Percentiles rank a stretch among this genome's conserved stretches.
These are phyloP conservation scores for Colletotrichum lentis DNA, from an alignment of 2,329 filamentous ascomycete species.

Conservation along the genomic window DNA sequence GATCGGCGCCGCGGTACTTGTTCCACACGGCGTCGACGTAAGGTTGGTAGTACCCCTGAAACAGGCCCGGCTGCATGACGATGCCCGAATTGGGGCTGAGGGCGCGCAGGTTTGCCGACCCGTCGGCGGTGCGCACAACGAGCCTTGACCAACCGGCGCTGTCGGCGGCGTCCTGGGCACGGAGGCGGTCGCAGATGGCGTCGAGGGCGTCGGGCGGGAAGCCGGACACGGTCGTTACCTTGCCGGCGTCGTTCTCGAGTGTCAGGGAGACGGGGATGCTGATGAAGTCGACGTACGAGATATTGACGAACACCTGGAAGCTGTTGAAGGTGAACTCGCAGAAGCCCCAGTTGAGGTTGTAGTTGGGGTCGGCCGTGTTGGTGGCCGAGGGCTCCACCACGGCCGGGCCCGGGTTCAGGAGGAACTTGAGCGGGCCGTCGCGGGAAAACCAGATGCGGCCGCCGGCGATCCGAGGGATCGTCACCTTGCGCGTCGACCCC, in stretches of 20 bases:
- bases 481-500: conserved; percentile 66
- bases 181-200: conserved; percentile 55
- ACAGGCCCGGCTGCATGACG: conserved; percentile 54
- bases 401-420: conserved; percentile 74
- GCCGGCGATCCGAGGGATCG: conserved; percentile 74
- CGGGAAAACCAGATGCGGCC: conserved; percentile 77
- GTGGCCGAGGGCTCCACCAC: conserved; percentile 78
- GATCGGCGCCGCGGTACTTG: conserved; percentile 54
- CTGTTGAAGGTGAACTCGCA: conserved; percentile 74
- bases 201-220: conserved; percentile 57
- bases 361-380: conserved; percentile 71
- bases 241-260: conserved; percentile 58
- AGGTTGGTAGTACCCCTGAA: conserved; percentile 59
- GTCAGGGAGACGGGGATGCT: conserved; percentile 67
- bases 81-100: conserved; percentile 62
- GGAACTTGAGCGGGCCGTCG: conserved; percentile 69
- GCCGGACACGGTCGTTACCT: conserved; percentile 57
- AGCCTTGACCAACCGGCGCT: conserved; percentile 62
- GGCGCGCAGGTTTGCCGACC: conserved; percentile 55
- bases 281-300: conserved; percentile 81
- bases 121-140: conserved; percentile 53
- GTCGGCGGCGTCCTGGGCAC: conserved; percentile 55
- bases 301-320: conserved; percentile 70
- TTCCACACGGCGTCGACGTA: conserved; percentile 63
- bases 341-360: conserved; percentile 70